Conservation (phyloP, 106 monocot genomes). For the Allium sativum region DNA sequence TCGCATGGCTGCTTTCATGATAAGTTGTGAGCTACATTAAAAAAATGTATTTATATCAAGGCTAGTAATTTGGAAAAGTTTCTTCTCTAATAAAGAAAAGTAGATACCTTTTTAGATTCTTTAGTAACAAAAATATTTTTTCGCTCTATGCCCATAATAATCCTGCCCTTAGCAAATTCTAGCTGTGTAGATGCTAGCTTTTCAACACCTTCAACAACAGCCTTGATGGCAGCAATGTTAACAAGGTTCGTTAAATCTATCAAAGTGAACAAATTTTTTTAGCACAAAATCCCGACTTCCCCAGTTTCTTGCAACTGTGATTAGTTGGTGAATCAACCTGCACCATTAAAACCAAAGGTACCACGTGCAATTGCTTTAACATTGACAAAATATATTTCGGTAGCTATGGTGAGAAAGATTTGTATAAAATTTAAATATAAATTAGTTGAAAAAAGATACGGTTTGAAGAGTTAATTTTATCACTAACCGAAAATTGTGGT, state of each 20-base stretch:
- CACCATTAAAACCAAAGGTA: slow-evolving; percentile 95
- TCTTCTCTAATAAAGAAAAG: neutral
- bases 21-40: slow-evolving; percentile 80
- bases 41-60: neutral
- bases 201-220: slow-evolving; percentile 85
- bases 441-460: no score
- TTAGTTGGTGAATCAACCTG: no score
- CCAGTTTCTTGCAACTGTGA: no score
- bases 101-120: slow-evolving; percentile 76
- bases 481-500: no score
- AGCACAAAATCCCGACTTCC: neutral
- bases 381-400: no score
- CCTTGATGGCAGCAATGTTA: slow-evolving; percentile 95
- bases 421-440: no score
- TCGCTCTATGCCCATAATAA: slow-evolving; percentile 91
- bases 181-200: slow-evolving; percentile 54
- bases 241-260: slow-evolving; percentile 93
- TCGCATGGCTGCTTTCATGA: slow-evolving; percentile 96
- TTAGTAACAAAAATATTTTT: slow-evolving; percentile 89
- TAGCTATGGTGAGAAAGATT: no score
- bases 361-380: slow-evolving; percentile 83
- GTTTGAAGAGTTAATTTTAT: no score
- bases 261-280: neutral
- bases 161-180: slow-evolving; percentile 94
- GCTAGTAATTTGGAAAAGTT: neutral